Percentiles rank a stretch among this genome's conserved stretches.
Evolutionary conservation across 345 rosid species (phyloP).

Genomic region (Kandelia obovata): DNA sequence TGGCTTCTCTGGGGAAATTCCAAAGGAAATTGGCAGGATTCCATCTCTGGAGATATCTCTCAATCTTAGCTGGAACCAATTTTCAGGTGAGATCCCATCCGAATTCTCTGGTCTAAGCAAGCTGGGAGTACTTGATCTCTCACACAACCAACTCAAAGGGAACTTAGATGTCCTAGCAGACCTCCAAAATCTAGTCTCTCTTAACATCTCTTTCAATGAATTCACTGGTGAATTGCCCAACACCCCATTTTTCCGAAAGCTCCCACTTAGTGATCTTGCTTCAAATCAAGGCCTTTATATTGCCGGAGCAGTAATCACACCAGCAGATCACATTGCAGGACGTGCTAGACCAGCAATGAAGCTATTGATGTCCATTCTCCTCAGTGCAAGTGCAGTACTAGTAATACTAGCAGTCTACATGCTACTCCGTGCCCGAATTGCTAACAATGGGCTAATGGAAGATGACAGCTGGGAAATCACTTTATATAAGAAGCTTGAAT

Average conservation of each 20-base stretch:
- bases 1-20: constrained; percentile 69
- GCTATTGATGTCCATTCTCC: constrained; percentile 55
- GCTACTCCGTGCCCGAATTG: constrained; percentile 43
- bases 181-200: constrained; percentile 81
- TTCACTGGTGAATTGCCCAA: constrained; percentile 84
- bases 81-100: constrained; percentile 67
- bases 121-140: constrained; percentile 72
- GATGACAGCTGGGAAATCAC: constrained; percentile 68
- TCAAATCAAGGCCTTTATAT: constrained; percentile 67
- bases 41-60: constrained; percentile 78
- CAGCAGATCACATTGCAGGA: constrained; percentile 32
- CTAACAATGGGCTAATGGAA: constrained; percentile 31
- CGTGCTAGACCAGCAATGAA: constrained; percentile 48
- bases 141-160: constrained; percentile 72
- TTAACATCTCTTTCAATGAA: constrained; percentile 86
- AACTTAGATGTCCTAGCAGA: constrained; percentile 54
- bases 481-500: constrained; percentile 77
- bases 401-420: constrained; percentile 57
- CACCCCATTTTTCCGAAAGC: constrained; percentile 70
- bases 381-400: constrained; percentile 59
- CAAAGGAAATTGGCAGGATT: constrained; percentile 66
- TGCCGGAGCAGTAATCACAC: constrained; percentile 36
- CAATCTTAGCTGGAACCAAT: constrained; percentile 75
- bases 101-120: constrained; percentile 66
- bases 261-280: constrained; percentile 70